Conservation (phyloP, 2,329 filamentous ascomycete genomes). For the Nannizzia gypsea region DNA sequence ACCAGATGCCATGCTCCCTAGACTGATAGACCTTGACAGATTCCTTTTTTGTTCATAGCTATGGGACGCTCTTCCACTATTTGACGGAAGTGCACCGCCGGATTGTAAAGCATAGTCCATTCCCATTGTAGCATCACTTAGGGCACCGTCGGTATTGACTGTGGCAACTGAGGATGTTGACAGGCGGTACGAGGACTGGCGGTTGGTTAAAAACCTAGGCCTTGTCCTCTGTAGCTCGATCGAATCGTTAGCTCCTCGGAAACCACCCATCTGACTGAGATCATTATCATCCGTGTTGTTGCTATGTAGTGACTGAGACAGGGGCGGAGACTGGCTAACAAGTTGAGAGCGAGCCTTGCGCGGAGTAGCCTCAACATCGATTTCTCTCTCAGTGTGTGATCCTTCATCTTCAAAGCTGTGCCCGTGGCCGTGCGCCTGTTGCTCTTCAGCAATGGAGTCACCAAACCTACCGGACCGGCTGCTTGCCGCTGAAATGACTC, state of each 20-base stretch:
- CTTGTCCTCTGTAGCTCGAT: conserved; percentile 30
- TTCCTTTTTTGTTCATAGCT: conserved; percentile 33
- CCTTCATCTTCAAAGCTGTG: background rate
- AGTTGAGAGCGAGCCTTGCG: conserved; percentile 5
- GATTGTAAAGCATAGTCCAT: conserved; percentile 74
- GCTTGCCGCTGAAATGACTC: conserved; percentile 25
- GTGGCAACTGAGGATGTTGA: conserved; percentile 46
- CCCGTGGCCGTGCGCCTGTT: background rate
- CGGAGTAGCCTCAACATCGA: conserved; percentile 12
- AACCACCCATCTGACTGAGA: conserved; percentile 17
- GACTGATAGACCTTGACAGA: conserved; percentile 65
- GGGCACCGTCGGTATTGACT: conserved; percentile 47
- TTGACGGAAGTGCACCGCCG: conserved; percentile 56
- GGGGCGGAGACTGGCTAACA: conserved; percentile 4
- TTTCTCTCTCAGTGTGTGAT: conserved; percentile 1
- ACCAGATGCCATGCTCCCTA: conserved; percentile 80
- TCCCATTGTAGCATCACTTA: conserved; percentile 61
- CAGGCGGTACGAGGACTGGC: conserved; percentile 47
- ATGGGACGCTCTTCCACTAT: conserved; percentile 16
- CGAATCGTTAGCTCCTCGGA: conserved; percentile 15
- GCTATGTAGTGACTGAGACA: background rate
- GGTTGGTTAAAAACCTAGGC: conserved; percentile 45
- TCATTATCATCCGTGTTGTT: conserved; percentile 9
- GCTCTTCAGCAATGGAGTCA: background rate
- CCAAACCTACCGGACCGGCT: background rate